Conservation (phyloP, 1,139 yeast species). For the Pneumocystis canis region DNA sequence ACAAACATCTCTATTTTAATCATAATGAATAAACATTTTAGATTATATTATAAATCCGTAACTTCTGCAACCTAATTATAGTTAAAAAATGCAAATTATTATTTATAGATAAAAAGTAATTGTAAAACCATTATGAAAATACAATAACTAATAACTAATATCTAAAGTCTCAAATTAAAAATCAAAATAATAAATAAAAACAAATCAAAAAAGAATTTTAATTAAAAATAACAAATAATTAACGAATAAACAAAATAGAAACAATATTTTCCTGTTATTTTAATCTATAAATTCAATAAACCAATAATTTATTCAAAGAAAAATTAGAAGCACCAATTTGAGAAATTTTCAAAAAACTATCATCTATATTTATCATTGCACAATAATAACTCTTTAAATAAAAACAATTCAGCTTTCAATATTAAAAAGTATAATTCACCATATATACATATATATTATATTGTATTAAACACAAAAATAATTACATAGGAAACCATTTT, state of each 20-base stretch:
- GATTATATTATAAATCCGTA: constrained; percentile 42
- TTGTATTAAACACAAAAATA: too few relatives aligned
- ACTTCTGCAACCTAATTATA: constrained; percentile 57
- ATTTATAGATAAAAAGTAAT: constrained; percentile 59
- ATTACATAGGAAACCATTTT: too few relatives aligned
- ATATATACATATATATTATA: too few relatives aligned
- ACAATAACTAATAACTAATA: constrained; percentile 75
- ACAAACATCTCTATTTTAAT: constrained; percentile 56
- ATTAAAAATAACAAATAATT: background rate
- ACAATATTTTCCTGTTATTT: background rate
- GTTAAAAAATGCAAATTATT: constrained; percentile 45
- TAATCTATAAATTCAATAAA: background rate
- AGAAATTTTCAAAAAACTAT: background rate
- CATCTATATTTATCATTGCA: too few relatives aligned
- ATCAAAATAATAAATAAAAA: constrained; percentile 3
- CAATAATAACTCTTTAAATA: too few relatives aligned
- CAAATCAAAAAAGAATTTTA: too few relatives aligned
- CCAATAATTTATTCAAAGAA: too few relatives aligned
- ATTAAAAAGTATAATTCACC: too few relatives aligned
- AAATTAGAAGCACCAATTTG: background rate
- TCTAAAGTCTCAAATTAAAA: constrained; percentile 59
- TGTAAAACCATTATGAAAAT: constrained; percentile 62
- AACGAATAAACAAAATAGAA: background rate
- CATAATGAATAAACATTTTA: constrained; percentile 29
- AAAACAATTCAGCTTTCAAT: too few relatives aligned